Conservation (phyloP, 192 early-diverging fungal species). For the Allomyces arbusculus region DNA sequence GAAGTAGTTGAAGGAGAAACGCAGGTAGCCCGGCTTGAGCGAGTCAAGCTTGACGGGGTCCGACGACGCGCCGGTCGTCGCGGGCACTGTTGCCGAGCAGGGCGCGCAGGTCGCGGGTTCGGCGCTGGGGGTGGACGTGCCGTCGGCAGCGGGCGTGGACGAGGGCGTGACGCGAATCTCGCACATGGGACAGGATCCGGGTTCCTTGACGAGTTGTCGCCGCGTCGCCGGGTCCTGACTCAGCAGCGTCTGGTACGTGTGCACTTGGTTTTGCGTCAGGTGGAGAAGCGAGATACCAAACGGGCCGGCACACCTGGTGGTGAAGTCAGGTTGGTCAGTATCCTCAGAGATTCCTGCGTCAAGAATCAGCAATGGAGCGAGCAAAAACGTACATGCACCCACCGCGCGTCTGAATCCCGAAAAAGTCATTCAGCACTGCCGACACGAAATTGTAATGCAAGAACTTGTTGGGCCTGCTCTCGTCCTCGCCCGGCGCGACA, state of each 20-base stretch:
- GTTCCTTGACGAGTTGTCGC: neutral
- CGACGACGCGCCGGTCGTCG: neutral
- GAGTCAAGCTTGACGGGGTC: neutral
- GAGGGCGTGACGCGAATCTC: neutral
- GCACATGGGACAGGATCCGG: neutral
- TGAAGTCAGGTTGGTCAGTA: slow-evolving; percentile 3
- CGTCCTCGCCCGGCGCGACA: neutral
- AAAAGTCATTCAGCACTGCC: slow-evolving; percentile 21
- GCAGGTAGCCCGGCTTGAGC: slow-evolving; percentile 13
- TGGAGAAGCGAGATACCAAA: slow-evolving; percentile 9
- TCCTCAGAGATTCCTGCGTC: too few relatives aligned
- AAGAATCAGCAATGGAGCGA: slow-evolving; percentile 5
- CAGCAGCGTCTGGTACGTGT: too few relatives aligned
- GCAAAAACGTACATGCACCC: slow-evolving; percentile 19
- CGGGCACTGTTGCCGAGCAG: neutral
- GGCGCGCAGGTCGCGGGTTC: neutral
- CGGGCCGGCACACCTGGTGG: slow-evolving; percentile 13
- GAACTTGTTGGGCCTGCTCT: neutral
- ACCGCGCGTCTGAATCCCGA: slow-evolving; percentile 22
- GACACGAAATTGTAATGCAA: slow-evolving; percentile 16
- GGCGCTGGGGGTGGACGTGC: neutral
- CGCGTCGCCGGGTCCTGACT: neutral
- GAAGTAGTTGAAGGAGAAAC: slow-evolving; percentile 19
- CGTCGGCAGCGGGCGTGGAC: neutral
- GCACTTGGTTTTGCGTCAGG: neutral